Evolutionary conservation across 768 basidiomycete species (phyloP), one percentile per base, ranked within the genome.

Genomic region (Pholiota conissans): DNA sequence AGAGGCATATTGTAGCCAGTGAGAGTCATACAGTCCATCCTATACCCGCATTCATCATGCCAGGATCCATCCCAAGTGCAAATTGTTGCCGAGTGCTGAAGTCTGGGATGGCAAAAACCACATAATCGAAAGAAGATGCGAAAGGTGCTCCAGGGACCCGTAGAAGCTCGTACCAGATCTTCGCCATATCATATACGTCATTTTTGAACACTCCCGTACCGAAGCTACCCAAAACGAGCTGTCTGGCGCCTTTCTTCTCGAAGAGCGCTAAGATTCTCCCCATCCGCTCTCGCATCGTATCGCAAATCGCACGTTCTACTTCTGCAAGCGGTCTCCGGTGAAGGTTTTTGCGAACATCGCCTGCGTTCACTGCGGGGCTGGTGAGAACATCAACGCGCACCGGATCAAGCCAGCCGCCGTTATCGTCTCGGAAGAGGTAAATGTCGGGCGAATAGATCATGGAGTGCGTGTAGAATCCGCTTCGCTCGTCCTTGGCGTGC

Each of bases 151-250:
- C 71, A 20, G 54, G 54, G 34, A 55, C 52, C 10, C 27, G 34
- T 5, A 58, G 52, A 6, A 58, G 51, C 22, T 76, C 70, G 6
- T 65, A 71, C 4, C 71, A 67, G 52, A 58, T 18, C 39, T 22
- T n/a, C 30, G 57, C 57, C 57, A 58, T 53, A 22, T 42, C 35
- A 26, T 40, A 30, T 11, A 89, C 80, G 22, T 76, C 71, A 63
- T 90, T 90, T 51, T 69, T 73, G 69, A 89, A 90, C 3, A 84
- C 87, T 0, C 89, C 88, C 0, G 88, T 89, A 10, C 88, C 89
- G 67, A 87, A 90, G 64, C 82, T 84, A 27, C 89, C 89, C 18
- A 90, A 68, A 0, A 90, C 84, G 47, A 90, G 58, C 60, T 83
- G 77, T 62, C 74, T 73, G n/a, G 80, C 79, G 9, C 83, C 82